Conservation (phyloP, 306 rosid species). For the Herpetospermum pedunculosum region DNA sequence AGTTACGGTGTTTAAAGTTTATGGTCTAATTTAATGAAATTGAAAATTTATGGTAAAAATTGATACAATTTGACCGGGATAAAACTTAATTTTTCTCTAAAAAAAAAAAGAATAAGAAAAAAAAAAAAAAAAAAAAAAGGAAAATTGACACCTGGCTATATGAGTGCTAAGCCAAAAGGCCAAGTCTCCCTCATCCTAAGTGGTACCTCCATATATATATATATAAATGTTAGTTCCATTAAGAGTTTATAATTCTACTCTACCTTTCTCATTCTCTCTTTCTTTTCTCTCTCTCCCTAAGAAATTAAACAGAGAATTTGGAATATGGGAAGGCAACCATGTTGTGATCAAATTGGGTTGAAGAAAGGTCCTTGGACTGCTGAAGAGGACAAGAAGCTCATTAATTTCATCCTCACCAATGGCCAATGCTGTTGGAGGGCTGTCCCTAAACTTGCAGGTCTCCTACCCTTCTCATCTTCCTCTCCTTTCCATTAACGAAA, state of each 20-base stretch:
- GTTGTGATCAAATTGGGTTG: conserved; percentile 69
- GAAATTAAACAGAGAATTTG: not conserved
- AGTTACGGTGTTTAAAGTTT: too few relatives aligned
- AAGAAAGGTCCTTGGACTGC: conserved; percentile 67
- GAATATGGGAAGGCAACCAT: conserved; percentile 59
- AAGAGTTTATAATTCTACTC: not conserved
- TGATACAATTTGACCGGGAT: too few relatives aligned
- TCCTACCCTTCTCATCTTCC: not conserved
- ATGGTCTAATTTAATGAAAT: too few relatives aligned
- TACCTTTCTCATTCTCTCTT: too few relatives aligned
- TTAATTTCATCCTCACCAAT: conserved; percentile 44
- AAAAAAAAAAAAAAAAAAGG: not conserved
- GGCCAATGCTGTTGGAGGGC: conserved; percentile 80
- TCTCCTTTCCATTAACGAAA: not conserved
- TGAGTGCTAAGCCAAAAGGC: not conserved
- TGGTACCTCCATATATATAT: not conserved
- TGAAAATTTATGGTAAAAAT: too few relatives aligned
- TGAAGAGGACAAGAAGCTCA: conserved; percentile 25
- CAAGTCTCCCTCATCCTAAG: not conserved
- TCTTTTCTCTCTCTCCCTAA: not conserved
- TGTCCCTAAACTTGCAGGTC: conserved; percentile 73
- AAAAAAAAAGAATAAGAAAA: too few relatives aligned
- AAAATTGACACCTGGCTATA: not conserved
- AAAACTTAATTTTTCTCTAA: too few relatives aligned
- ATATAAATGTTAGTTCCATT: not conserved